Evolutionary conservation across 1,139 yeast genomes (phyloP), one percentile per base, ranked within the genome.

Genomic region (Candida sp.): DNA sequence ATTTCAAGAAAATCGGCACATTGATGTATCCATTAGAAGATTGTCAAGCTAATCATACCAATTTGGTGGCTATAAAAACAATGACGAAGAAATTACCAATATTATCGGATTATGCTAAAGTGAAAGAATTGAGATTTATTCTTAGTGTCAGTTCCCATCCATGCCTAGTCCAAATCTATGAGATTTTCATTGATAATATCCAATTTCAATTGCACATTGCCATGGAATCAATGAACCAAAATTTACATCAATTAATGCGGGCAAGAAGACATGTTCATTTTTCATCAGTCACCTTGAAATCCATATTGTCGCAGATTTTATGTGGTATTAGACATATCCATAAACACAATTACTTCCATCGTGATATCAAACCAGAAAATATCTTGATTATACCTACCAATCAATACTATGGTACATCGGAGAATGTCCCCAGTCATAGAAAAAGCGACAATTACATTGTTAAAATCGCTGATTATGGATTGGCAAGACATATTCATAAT

Each of bases 381-480:
- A 84, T 93, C 23, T 75, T 91, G 51, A 80, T 91, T 1, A 73
- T 83, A 38, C 80, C 82, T 21, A 68, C 85, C 2, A 63, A 64
- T 36, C 73, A 73, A 41, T 83, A 74, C 55, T 84, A 76, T 58
- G 78, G 79, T 2, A 53, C 64, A 11, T 66, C 61, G 41, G 68
- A 64, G 4, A 49, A 55, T 15, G 61, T 71, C 51, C 84, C 79
- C 35, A 70, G 65, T 2, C 54, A 53, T 48, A 60, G 67, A 42
- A 63, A 52, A 37, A 53, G 61, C 38, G 81, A 79, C 48, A 74
- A 75, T 41, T 84, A 82, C 53, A 75, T 83, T 7, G 79, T 90
- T 23, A 93, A 93, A 61, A 67, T 93, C 39, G 96, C 96, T 3
- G 99, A 93, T 62, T 93, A 87, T 63, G 98, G 99, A 0, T 74